A percentile compares a stretch with the other conserved stretches of the same genome.
phyloP scores from a whole-genome alignment of 2,329 filamentous ascomycete species.

The Didymella glomerata region DNA sequence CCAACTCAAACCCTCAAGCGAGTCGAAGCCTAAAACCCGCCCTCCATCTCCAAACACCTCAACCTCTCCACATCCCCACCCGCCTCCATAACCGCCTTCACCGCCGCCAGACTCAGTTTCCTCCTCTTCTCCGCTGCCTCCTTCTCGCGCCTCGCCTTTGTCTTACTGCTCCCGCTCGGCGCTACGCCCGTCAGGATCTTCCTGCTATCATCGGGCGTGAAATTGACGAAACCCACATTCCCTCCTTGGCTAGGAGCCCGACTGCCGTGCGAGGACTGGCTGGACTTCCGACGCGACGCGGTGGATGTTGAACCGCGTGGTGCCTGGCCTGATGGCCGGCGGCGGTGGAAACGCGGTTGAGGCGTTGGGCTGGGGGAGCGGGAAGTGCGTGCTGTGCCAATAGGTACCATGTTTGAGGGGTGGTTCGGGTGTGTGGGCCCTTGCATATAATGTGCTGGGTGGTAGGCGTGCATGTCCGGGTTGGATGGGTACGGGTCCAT shows the following conservation, averaged over 20 bases:
- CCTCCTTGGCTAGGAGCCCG: conserved; percentile 57
- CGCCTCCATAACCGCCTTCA: conserved; percentile 73
- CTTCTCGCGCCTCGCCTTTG: conserved; percentile 89
- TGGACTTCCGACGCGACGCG: conserved; percentile 13
- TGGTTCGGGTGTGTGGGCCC: no score
- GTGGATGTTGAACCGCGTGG: conserved; percentile 1
- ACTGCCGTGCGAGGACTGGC: conserved; percentile 28
- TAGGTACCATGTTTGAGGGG: conserved; percentile 27
- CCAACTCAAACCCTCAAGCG: no score
- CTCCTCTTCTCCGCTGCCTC: conserved; percentile 82
- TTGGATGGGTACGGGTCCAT: conserved; percentile 28
- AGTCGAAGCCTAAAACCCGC: not conserved
- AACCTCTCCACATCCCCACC: conserved; percentile 68
- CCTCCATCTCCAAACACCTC: conserved; percentile 47
- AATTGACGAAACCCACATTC: conserved; percentile 81
- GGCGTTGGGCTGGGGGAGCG: conserved; percentile 37
- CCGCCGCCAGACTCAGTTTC: conserved; percentile 71
- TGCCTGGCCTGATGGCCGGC: conserved; percentile 28
- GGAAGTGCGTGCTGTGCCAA: conserved; percentile 32
- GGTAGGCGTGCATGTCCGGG: conserved; percentile 10
- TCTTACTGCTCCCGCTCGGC: conserved; percentile 89
- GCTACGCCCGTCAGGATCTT: conserved; percentile 89
- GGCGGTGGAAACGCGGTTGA: conserved; percentile 39
- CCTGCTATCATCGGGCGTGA: conserved; percentile 79
- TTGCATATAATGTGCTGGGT: no score